Percentiles rank a stretch among this genome's conserved stretches.
Conservation (phyloP, 805 yeast genomes). For the Teunomyces cretensis region DNA sequence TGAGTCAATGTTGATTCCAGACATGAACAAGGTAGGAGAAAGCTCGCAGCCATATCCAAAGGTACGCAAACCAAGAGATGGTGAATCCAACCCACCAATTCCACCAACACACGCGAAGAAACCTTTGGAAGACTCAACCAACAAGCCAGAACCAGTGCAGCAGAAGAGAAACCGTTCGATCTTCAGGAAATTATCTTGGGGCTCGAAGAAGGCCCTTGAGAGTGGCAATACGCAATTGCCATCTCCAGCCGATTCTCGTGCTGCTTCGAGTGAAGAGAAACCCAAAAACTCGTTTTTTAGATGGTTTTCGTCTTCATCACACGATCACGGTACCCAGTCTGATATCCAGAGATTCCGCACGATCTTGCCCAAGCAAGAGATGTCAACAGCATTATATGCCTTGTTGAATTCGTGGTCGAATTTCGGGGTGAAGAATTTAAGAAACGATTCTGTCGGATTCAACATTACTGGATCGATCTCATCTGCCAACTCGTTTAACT, state of each 20-base stretch:
- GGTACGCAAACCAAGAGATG: constrained; percentile 17
- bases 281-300: constrained; percentile 31
- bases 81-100: constrained; percentile 18
- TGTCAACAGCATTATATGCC: constrained; percentile 63
- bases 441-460: constrained; percentile 40
- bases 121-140: constrained; percentile 38
- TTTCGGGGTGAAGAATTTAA: constrained; percentile 63
- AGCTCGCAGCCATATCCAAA: constrained; percentile 19
- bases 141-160: constrained; percentile 18
- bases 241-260: constrained; percentile 34
- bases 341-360: constrained; percentile 38
- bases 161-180: constrained; percentile 37
- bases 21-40: constrained; percentile 10
- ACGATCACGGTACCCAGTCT: constrained; percentile 16
- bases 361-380: constrained; percentile 50
- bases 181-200: constrained; percentile 54
- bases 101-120: constrained; percentile 17
- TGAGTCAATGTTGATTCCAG: constrained; percentile 36
- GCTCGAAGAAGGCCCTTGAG: constrained; percentile 40
- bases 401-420: constrained; percentile 66
- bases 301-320: constrained; percentile 42
- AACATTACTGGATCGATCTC: constrained; percentile 63
- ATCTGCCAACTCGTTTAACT: constrained; percentile 57
- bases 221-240: constrained; percentile 26
- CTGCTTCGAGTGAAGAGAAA: constrained; percentile 25